A percentile compares a stretch with the other conserved stretches of the same genome.
Conservation (phyloP, 2,329 filamentous ascomycete species). For the Helminthosporium solani region DNA sequence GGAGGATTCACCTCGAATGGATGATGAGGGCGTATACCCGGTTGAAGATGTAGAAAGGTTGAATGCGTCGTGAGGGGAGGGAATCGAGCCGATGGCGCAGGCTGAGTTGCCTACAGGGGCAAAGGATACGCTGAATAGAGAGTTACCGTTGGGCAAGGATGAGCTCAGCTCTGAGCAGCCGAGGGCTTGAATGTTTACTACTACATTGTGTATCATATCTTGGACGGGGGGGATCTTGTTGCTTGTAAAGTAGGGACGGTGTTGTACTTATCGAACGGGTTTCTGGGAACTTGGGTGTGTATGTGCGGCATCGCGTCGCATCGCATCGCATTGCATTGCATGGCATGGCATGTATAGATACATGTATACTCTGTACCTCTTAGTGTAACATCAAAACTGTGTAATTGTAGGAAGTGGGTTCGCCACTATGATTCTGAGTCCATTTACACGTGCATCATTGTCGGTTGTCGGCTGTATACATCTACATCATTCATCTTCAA, state of each 20-base stretch:
- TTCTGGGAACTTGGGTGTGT: too few species aligned
- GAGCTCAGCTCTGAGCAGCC: background rate
- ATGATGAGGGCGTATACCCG: constrained; percentile 21
- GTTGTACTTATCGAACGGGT: background rate
- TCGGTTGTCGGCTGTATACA: too few species aligned
- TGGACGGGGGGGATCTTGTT: background rate
- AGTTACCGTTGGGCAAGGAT: background rate
- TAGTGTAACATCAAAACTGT: too few species aligned
- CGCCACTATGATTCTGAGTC: too few species aligned
- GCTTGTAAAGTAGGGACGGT: background rate
- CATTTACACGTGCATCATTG: too few species aligned
- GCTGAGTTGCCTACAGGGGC: constrained; percentile 5
- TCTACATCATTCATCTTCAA: background rate
- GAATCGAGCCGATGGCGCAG: background rate
- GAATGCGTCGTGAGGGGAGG: constrained; percentile 1
- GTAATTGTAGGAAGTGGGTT: too few species aligned
- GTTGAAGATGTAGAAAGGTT: constrained; percentile 15
- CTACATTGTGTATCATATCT: background rate
- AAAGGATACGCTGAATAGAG: constrained; percentile 1
- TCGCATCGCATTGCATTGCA: too few species aligned
- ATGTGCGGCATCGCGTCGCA: too few species aligned
- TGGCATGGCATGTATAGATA: too few species aligned
- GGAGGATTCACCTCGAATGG: constrained; percentile 1
- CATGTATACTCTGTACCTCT: too few species aligned
- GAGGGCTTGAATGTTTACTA: background rate